Evolutionary conservation across 1,284 basidiomycete genomes (phyloP).

Genomic region (Polyporus tsugae): DNA sequence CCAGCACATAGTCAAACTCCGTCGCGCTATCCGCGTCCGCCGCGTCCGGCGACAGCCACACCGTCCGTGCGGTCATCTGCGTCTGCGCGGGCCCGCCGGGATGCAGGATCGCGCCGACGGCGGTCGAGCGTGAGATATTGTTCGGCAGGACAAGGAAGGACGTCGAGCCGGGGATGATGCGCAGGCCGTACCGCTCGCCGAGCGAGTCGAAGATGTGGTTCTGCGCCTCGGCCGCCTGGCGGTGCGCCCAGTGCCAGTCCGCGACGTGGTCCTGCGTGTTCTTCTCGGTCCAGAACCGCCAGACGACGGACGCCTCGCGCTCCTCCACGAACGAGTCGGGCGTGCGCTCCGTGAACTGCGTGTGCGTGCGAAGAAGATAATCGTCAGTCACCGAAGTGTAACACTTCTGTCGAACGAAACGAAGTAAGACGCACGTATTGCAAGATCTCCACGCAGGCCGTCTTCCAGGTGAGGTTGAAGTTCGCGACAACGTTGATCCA

Average conservation of each 20-base stretch:
- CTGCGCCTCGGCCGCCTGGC: conserved; percentile 90
- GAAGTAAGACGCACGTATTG: conserved; percentile 66
- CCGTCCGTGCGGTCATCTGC: conserved; percentile 47
- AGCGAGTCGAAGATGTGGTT: conserved; percentile 90
- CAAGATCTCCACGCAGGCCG: conserved; percentile 81
- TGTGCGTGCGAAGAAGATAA: not conserved
- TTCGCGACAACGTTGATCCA: conserved; percentile 87
- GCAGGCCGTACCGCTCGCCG: conserved; percentile 81
- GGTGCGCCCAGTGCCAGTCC: conserved; percentile 79
- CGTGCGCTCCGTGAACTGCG: conserved; percentile 87
- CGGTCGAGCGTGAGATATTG: conserved; percentile 83
- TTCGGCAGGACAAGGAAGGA: conserved; percentile 87
- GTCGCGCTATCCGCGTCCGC: conserved; percentile 45
- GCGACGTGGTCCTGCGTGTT: conserved; percentile 53
- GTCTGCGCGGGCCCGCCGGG: conserved; percentile 68
- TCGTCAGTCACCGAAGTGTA: not conserved
- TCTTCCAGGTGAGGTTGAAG: conserved; percentile 83
- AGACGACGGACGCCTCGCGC: conserved; percentile 84
- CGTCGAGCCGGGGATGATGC: conserved; percentile 81
- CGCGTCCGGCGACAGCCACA: conserved; percentile 47
- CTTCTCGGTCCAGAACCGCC: conserved; percentile 80
- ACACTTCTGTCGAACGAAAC: conserved; percentile 1
- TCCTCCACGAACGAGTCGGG: conserved; percentile 88
- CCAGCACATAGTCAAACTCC: conserved; percentile 70
- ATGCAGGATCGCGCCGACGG: conserved; percentile 78